phyloP scores from a whole-genome alignment of 2,329 filamentous ascomycete species.

The Xylariales sp. region DNA sequence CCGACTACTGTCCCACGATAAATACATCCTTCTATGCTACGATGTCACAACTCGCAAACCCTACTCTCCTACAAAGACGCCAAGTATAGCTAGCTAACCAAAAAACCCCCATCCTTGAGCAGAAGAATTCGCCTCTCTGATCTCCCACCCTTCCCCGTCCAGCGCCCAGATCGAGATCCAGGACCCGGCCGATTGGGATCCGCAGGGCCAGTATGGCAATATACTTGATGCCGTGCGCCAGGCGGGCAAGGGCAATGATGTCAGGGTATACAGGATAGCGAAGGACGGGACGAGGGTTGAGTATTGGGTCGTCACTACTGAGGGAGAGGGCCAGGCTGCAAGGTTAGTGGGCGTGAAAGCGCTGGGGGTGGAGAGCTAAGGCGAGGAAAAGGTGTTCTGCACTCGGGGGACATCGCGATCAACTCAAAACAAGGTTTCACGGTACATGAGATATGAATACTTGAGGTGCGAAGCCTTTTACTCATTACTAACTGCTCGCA shows the following conservation, averaged over 20 bases:
- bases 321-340: conserved; percentile 48
- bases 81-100: neutral
- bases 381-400: too few relatives aligned
- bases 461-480: too few relatives aligned
- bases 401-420: too few relatives aligned
- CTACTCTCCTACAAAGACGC: too few relatives aligned
- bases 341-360: conserved; percentile 75
- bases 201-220: conserved; percentile 61
- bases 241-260: conserved; percentile 58
- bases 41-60: too few relatives aligned
- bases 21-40: neutral
- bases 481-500: too few relatives aligned
- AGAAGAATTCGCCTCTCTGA: conserved; percentile 60
- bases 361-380: conserved; percentile 66
- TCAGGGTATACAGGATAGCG: conserved; percentile 70
- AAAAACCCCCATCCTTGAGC: neutral
- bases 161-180: conserved; percentile 60
- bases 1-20: conserved; percentile 16
- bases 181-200: conserved; percentile 69
- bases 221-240: conserved; percentile 65
- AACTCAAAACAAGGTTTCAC: too few relatives aligned
- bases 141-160: conserved; percentile 51
- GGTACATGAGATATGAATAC: too few relatives aligned
- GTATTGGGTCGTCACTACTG: conserved; percentile 72
- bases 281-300: conserved; percentile 61